phyloP scores from a whole-genome alignment of 1,284 basidiomycete species.

The Moesziomyces sp. region DNA sequence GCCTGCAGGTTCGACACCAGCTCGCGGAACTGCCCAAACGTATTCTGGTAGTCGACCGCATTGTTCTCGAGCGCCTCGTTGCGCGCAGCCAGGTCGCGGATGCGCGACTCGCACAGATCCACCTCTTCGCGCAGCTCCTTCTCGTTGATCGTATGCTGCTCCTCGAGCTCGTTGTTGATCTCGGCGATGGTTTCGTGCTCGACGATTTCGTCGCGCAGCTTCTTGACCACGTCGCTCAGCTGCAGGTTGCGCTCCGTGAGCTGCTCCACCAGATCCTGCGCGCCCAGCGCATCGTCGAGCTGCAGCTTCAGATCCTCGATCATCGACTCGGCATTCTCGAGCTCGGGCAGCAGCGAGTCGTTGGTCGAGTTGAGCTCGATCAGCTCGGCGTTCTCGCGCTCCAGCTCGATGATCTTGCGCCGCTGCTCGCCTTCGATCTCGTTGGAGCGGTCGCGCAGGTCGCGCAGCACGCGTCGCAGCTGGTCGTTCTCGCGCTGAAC shows the following conservation, averaged over 20 bases:
- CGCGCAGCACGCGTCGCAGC: conserved; percentile 84
- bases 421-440: conserved; percentile 89
- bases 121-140: conserved; percentile 90
- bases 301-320: conserved; percentile 94
- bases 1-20: conserved; percentile 58
- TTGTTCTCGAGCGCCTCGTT: conserved; percentile 54
- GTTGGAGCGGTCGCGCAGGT: conserved; percentile 68
- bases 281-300: conserved; percentile 92
- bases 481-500: conserved; percentile 96
- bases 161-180: conserved; percentile 95
- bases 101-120: conserved; percentile 64
- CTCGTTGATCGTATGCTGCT: conserved; percentile 94
- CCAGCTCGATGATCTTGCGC: conserved; percentile 83
- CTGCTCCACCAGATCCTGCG: conserved; percentile 95
- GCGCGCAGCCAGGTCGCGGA: conserved; percentile 44
- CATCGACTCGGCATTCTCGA: conserved; percentile 71
- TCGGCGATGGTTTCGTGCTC: conserved; percentile 95
- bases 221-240: conserved; percentile 83
- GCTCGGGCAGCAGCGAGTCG: conserved; percentile 45
- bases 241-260: conserved; percentile 91
- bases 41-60: conserved; percentile 59
- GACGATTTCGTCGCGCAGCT: conserved; percentile 93
- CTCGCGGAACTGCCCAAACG: conserved; percentile 63
- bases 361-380: conserved; percentile 45
- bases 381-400: conserved; percentile 77